Percentiles rank a stretch among this genome's conserved stretches.
phyloP scores from a whole-genome alignment of 805 yeast species.

The Starmerella sirachaensis region DNA sequence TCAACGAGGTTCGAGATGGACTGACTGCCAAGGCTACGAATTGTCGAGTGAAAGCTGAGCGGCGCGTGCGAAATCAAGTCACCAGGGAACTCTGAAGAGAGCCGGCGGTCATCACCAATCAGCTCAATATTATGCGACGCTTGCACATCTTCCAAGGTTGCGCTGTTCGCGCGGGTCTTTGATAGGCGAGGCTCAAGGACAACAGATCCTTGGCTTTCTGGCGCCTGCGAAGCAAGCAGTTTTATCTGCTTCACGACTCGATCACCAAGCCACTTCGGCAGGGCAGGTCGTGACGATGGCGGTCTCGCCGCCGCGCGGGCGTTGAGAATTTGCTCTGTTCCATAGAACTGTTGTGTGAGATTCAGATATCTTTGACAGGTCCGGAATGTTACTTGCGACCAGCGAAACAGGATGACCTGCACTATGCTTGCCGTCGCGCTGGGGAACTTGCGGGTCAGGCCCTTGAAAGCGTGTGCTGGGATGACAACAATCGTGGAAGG shows the following conservation, averaged over 20 bases:
- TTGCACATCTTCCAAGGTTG: too few relatives aligned
- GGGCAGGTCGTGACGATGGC: slow-evolving; percentile 17
- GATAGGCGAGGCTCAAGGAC: too few relatives aligned
- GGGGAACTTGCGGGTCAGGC: slow-evolving; percentile 65
- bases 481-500: slow-evolving; percentile 84
- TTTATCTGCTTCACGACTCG: slow-evolving; percentile 8
- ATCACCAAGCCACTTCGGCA: slow-evolving; percentile 11
- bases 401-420: slow-evolving; percentile 76
- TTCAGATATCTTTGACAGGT: slow-evolving; percentile 83
- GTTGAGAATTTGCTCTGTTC: slow-evolving; percentile 61
- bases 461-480: slow-evolving; percentile 69
- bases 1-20: too few relatives aligned
- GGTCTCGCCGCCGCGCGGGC: slow-evolving; percentile 2
- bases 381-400: slow-evolving; percentile 82
- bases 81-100: slow-evolving; percentile 50
- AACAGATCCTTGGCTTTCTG: too few relatives aligned
- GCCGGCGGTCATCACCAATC: neutral
- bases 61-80: slow-evolving; percentile 77
- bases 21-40: too few relatives aligned
- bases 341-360: slow-evolving; percentile 64
- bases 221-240: too few relatives aligned
- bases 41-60: slow-evolving; percentile 24
- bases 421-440: slow-evolving; percentile 87
- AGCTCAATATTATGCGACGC: slow-evolving; percentile 12
- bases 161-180: too few relatives aligned